A percentile compares a stretch with the other conserved stretches of the same genome.
Evolutionary conservation across 2,329 filamentous ascomycete genomes (phyloP).

Genomic region (Fusarium clavum): DNA sequence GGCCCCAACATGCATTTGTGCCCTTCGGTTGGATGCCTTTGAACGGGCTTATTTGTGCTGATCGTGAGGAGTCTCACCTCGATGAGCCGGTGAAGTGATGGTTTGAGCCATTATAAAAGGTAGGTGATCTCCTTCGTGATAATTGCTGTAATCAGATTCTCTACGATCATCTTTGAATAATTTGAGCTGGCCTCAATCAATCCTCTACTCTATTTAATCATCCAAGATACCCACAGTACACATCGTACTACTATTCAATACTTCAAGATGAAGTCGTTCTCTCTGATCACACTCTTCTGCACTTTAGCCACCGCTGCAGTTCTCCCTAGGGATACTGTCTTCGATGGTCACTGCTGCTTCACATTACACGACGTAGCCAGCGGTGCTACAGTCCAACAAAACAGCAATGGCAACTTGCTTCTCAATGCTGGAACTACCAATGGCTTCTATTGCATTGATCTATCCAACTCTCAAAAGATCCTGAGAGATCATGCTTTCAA

Average conservation of each 20-base stretch:
- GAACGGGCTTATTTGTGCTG: constrained; percentile 33
- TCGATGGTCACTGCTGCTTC: constrained; percentile 49
- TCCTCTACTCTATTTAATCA: constrained; percentile 1
- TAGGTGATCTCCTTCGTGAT: constrained; percentile 5
- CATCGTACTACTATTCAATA: neutral
- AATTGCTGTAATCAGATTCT: neutral
- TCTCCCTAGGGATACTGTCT: constrained; percentile 39
- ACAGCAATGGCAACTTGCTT: constrained; percentile 45
- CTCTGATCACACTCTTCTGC: constrained; percentile 37
- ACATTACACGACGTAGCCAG: constrained; percentile 45
- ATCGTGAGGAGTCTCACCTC: constrained; percentile 24
- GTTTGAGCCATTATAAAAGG: constrained; percentile 27
- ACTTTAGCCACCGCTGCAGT: constrained; percentile 40
- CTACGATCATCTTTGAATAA: neutral
- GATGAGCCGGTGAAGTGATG: neutral
- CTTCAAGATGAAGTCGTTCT: constrained; percentile 37
- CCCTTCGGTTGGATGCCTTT: constrained; percentile 31
- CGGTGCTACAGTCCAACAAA: constrained; percentile 45
- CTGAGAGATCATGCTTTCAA: constrained; percentile 48
- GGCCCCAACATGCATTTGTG: constrained; percentile 37
- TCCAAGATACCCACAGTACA: neutral
- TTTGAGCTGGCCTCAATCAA: constrained; percentile 28
- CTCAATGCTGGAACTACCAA: constrained; percentile 40
- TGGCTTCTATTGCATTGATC: constrained; percentile 51
- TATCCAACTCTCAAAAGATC: constrained; percentile 39